phyloP scores from a whole-genome alignment of 192 early-diverging fungal genomes.

The Piromyces sp. region DNA sequence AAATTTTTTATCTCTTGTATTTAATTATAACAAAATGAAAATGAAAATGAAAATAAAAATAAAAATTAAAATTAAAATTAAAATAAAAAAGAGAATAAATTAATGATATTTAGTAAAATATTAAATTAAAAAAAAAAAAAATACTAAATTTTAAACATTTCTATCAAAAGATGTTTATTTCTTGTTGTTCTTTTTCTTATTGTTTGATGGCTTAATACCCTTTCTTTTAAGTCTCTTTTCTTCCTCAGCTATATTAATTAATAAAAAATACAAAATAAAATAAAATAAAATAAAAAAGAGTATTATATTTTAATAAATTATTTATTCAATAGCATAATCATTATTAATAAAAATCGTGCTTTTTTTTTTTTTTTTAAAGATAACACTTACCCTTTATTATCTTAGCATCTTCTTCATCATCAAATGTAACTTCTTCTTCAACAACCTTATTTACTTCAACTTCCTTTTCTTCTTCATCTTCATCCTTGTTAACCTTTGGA shows the following conservation, averaged over 20 bases:
- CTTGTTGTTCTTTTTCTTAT: background rate
- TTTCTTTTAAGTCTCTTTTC: conserved; percentile 19
- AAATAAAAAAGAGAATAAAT: too few species aligned
- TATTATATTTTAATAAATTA: too few species aligned
- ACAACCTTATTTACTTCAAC: conserved; percentile 5
- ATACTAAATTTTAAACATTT: background rate
- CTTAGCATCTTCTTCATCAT: conserved; percentile 41
- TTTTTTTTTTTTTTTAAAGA: background rate
- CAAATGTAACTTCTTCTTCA: conserved; percentile 23
- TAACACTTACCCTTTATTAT: conserved; percentile 27
- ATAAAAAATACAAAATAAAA: background rate
- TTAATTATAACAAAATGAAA: too few species aligned
- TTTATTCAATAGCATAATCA: too few species aligned
- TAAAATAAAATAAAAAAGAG: too few species aligned
- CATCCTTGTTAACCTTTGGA: conserved; percentile 17
- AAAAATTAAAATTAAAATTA: too few species aligned
- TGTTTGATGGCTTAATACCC: conserved; percentile 12
- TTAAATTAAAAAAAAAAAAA: background rate
- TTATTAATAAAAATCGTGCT: too few species aligned
- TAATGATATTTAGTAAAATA: background rate
- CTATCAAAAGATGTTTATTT: background rate
- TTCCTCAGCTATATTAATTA: conserved; percentile 6
- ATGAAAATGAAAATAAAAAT: too few species aligned
- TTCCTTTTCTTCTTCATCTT: conserved; percentile 16
- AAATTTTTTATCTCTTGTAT: too few species aligned